Evolutionary conservation across 371 early-diverging fungal genomes (phyloP).

Genomic region (Lichtheimia ramosa): DNA sequence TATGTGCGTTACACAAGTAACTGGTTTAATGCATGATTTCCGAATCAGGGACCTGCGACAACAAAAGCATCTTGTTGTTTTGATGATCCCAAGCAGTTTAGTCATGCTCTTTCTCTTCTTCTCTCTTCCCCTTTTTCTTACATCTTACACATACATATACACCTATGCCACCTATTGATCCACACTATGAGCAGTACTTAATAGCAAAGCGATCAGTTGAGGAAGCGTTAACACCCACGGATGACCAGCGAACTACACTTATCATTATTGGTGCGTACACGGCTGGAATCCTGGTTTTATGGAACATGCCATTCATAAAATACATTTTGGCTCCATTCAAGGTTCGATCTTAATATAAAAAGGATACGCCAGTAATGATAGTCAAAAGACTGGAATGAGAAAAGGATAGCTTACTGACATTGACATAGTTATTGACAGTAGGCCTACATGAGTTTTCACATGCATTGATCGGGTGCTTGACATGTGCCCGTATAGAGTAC

Average conservation of each 20-base stretch:
- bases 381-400: background rate
- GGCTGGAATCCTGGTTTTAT: constrained; percentile 68
- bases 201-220: constrained; percentile 7
- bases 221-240: constrained; percentile 53
- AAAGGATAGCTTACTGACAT: background rate
- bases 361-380: background rate
- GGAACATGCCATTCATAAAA: constrained; percentile 83
- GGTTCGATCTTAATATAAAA: constrained; percentile 26
- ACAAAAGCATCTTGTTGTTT: too few relatives aligned
- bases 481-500: constrained; percentile 82
- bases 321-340: constrained; percentile 86
- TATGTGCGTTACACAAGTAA: too few relatives aligned
- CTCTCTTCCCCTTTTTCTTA: too few relatives aligned
- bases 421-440: constrained; percentile 64
- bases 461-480: constrained; percentile 74
- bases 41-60: too few relatives aligned
- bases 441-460: constrained; percentile 81
- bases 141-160: too few relatives aligned
- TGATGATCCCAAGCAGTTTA: too few relatives aligned
- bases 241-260: constrained; percentile 62
- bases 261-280: constrained; percentile 67
- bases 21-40: too few relatives aligned
- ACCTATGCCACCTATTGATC: too few relatives aligned
- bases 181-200: background rate
- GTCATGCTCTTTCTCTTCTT: too few relatives aligned